Evolutionary conservation across 164 flowering plant genomes (phyloP), one percentile per base, ranked within the genome.

Genomic region (Stephania cephalantha): DNA sequence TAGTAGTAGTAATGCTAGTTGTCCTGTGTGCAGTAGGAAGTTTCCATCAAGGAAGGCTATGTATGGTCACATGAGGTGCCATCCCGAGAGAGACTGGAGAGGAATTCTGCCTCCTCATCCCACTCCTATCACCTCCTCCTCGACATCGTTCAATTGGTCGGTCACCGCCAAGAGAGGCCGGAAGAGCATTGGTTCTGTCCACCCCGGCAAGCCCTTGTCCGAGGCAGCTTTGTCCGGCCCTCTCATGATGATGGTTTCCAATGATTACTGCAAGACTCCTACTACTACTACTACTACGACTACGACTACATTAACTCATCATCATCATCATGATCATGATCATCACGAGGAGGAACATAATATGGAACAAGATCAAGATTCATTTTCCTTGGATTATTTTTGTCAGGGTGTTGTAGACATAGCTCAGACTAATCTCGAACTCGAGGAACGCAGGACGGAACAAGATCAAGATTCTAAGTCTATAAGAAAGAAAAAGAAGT

Each of bases 51-150:
- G 66, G 82, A 91, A 90, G 73, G 78, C 91, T 1, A 63, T 93
- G 78, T 87, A 67, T 20, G 97, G 97, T 31, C 97, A 93, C 77
- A 87, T 91, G 93, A 90, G 96, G 74, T 85, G 81, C 30, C 97
- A 93, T 72, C 93, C 93, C 0, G 90, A 88, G 7, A 81, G 95
- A 70, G 46, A 29, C 1, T 88, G 86, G 88, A 81, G 87, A 29
- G 96, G 94, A 15, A 81, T 90, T 74, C 75, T 71, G 0, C 92
- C 92, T 5, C 93, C 91, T 9, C 66, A 9, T 11, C 13, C 48
- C 29, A 35, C 42, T 35, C 13, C 45, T 25, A 25, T 25, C 11
- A 11, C 55, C 15, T 11, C 55, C 15, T 2, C 15, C 55, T 30
- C 18, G 15, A 17, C 42, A 10, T 25, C 35, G 75, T 31, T 22